These are phyloP conservation scores for Citrus medica DNA, from an alignment of 345 rosid species.

Conservation along the genomic window DNA sequence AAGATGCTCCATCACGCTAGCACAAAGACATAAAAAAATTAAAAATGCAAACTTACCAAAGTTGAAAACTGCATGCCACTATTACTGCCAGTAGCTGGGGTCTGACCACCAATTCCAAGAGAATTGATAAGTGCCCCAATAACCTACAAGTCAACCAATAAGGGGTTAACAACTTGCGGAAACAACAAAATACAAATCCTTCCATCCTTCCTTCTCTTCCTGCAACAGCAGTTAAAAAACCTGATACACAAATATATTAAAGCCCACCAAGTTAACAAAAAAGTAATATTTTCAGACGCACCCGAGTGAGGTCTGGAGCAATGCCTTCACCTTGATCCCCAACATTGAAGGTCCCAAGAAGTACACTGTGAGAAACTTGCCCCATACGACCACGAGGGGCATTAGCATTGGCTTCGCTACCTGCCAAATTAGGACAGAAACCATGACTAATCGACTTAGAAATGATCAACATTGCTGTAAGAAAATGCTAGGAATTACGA, in stretches of 20 bases:
- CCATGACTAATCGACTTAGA: not conserved
- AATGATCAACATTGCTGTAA: not conserved
- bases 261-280: not conserved
- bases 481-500: slow-evolving; percentile 5
- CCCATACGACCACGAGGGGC: slow-evolving; percentile 52
- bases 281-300: slow-evolving; percentile 17
- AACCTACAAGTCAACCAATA: slow-evolving; percentile 45
- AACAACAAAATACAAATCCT: not conserved
- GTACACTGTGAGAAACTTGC: slow-evolving; percentile 79
- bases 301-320: slow-evolving; percentile 66
- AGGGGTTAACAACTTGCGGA: slow-evolving; percentile 1
- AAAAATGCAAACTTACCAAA: slow-evolving; percentile 36
- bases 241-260: slow-evolving; percentile 12
- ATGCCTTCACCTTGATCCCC: slow-evolving; percentile 77
- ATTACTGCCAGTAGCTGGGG: slow-evolving; percentile 24
- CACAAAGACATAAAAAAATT: not conserved
- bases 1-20: not conserved
- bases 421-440: slow-evolving; percentile 38
- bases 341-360: slow-evolving; percentile 78
- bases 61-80: slow-evolving; percentile 48
- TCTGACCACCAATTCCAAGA: slow-evolving; percentile 66
- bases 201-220: not conserved
- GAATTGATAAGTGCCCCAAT: slow-evolving; percentile 87
- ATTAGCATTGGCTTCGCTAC: slow-evolving; percentile 48
- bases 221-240: not conserved